A percentile compares a stretch with the other conserved stretches of the same genome.
These are phyloP conservation scores for Saccharomyces uvarum DNA, from an alignment of 1,139 yeast species.

Conservation along the genomic window DNA sequence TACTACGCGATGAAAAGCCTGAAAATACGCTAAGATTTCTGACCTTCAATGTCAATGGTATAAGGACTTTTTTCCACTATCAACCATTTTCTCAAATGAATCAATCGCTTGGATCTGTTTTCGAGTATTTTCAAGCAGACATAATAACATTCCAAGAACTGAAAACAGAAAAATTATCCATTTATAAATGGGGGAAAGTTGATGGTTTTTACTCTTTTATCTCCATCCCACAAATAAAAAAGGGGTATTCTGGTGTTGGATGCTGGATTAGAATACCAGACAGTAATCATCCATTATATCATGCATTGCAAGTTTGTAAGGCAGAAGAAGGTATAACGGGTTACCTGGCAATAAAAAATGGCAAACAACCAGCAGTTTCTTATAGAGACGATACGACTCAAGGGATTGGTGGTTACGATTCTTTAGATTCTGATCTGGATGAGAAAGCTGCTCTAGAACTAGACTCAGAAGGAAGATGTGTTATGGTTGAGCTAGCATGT, in stretches of 20 bases:
- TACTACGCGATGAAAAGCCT: conserved; percentile 5
- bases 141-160: conserved; percentile 79
- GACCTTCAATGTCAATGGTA: conserved; percentile 82
- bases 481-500: conserved; percentile 62
- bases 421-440: conserved; percentile 26
- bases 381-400: conserved; percentile 21
- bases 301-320: conserved; percentile 44
- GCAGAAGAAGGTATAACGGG: conserved; percentile 96
- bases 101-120: conserved; percentile 42
- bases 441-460: conserved; percentile 40
- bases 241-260: conserved; percentile 91
- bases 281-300: conserved; percentile 36
- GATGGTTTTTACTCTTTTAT: conserved; percentile 57
- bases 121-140: conserved; percentile 58
- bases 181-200: conserved; percentile 47
- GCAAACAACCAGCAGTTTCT: conserved; percentile 17
- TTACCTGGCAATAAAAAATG: conserved; percentile 33
- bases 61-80: conserved; percentile 69
- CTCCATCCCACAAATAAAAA: conserved; percentile 55
- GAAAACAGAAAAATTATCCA: conserved; percentile 49
- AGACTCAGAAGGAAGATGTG: conserved; percentile 80
- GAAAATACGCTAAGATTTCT: conserved; percentile 37
- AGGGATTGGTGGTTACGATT: conserved; percentile 65
- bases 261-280: conserved; percentile 58
- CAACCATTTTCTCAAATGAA: conserved; percentile 67